Evolutionary conservation across 768 basidiomycete genomes (phyloP).

Genomic region (Phanerodontia chrysosporium): DNA sequence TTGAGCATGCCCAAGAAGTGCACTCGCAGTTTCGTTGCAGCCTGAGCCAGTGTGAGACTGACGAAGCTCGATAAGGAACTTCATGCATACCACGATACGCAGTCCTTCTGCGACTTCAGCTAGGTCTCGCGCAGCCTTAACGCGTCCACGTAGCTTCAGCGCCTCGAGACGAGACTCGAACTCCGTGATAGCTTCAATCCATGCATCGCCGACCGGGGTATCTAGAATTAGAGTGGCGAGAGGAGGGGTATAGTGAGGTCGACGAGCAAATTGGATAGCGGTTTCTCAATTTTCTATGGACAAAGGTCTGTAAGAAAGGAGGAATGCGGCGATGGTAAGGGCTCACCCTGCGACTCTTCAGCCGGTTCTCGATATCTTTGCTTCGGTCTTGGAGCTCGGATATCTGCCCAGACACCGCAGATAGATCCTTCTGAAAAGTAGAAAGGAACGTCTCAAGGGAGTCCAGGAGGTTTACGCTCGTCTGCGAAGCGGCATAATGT

Average conservation of each 20-base stretch:
- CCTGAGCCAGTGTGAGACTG: slow-evolving; percentile 39
- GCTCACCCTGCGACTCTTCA: slow-evolving; percentile 79
- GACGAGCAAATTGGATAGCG: slow-evolving; percentile 73
- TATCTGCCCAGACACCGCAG: slow-evolving; percentile 94
- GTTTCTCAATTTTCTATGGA: slow-evolving; percentile 79
- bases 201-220: slow-evolving; percentile 80
- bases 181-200: slow-evolving; percentile 78
- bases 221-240: slow-evolving; percentile 79
- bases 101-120: slow-evolving; percentile 82
- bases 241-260: slow-evolving; percentile 81
- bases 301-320: background rate
- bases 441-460: slow-evolving; percentile 89
- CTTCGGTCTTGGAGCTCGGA: slow-evolving; percentile 89
- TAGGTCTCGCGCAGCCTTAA: slow-evolving; percentile 83
- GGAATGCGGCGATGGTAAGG: background rate
- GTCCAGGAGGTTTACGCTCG: slow-evolving; percentile 79
- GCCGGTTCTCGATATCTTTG: slow-evolving; percentile 82
- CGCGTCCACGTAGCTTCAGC: slow-evolving; percentile 68
- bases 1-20: slow-evolving; percentile 84
- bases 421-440: slow-evolving; percentile 92
- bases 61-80: background rate
- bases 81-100: slow-evolving; percentile 70
- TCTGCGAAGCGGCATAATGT: slow-evolving; percentile 40
- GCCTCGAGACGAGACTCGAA: slow-evolving; percentile 73
- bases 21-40: slow-evolving; percentile 80